These are phyloP conservation scores for Lactifluus subvellereus DNA, from an alignment of 768 basidiomycete genomes.

Conservation along the genomic window DNA sequence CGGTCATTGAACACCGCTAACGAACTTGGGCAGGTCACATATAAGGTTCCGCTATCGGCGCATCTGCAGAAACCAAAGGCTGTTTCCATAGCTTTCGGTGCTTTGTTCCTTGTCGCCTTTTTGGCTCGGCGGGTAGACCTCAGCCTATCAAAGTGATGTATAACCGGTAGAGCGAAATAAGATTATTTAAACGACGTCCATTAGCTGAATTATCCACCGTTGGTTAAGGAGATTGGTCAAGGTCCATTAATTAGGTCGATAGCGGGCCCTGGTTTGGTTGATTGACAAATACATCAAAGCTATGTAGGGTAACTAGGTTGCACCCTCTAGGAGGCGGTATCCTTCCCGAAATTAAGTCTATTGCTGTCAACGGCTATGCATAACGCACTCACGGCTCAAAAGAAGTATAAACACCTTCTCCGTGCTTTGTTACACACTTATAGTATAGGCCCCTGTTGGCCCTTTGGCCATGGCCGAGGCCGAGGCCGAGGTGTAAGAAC, in stretches of 20 bases:
- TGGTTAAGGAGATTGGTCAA: slow-evolving; percentile 24
- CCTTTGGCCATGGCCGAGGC: slow-evolving; percentile 39
- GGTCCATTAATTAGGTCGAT: not conserved
- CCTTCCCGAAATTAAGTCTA: not conserved
- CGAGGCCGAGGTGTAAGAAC: slow-evolving; percentile 43
- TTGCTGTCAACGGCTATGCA: not conserved
- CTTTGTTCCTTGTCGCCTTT: slow-evolving; percentile 51
- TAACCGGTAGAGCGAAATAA: slow-evolving; percentile 27
- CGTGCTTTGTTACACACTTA: not conserved
- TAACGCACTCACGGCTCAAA: slow-evolving; percentile 5
- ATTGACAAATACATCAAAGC: slow-evolving; percentile 31
- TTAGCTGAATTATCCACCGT: not conserved
- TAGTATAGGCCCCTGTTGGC: slow-evolving; percentile 41
- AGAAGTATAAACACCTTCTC: not conserved
- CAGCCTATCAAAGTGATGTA: slow-evolving; percentile 32
- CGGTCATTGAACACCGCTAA: not conserved
- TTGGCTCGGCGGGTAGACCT: slow-evolving; percentile 47
- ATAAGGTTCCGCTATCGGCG: slow-evolving; percentile 74
- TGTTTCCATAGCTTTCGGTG: slow-evolving; percentile 64
- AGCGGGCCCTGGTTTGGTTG: slow-evolving; percentile 23
- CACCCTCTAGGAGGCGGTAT: slow-evolving; percentile 38
- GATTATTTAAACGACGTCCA: slow-evolving; percentile 26
- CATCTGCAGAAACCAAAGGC: slow-evolving; percentile 83
- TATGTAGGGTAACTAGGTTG: slow-evolving; percentile 40
- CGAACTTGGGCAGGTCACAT: slow-evolving; percentile 61